phyloP scores from a whole-genome alignment of 2,329 filamentous ascomycete genomes.

The Apiospora saccharicola region DNA sequence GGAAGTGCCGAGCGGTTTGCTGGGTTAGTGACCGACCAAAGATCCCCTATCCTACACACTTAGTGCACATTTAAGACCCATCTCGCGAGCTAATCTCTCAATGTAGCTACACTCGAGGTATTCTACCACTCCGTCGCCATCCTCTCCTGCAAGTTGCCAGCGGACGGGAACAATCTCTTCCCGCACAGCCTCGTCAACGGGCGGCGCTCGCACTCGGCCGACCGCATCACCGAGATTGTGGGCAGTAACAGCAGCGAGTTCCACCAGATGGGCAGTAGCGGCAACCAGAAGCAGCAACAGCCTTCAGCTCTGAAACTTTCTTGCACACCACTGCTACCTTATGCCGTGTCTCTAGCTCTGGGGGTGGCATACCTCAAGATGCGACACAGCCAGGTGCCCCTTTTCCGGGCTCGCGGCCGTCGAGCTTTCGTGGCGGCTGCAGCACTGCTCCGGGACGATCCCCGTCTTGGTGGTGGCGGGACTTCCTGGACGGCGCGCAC shows the following conservation, averaged over 20 bases:
- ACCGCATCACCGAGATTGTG: conserved; percentile 64
- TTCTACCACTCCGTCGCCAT: conserved; percentile 72
- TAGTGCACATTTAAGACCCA: background rate
- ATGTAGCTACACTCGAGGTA: conserved; percentile 65
- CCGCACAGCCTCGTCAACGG: conserved; percentile 60
- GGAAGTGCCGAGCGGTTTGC: conserved; percentile 55
- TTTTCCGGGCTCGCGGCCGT: conserved; percentile 64
- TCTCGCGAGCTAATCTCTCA: conserved; percentile 32
- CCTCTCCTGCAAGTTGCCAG: conserved; percentile 63
- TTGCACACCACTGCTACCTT: conserved; percentile 66
- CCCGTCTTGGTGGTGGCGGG: conserved; percentile 49
- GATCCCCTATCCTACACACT: background rate
- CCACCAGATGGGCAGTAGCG: background rate
- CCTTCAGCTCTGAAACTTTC: conserved; percentile 47
- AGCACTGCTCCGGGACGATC: conserved; percentile 53
- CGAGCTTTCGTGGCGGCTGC: conserved; percentile 63
- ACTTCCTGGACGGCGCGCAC: conserved; percentile 66
- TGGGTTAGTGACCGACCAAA: conserved; percentile 49
- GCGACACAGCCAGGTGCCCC: conserved; percentile 65
- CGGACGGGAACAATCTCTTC: conserved; percentile 49
- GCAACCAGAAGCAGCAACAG: background rate
- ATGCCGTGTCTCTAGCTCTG: conserved; percentile 66
- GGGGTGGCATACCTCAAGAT: conserved; percentile 71
- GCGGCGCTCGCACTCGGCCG: conserved; percentile 63
- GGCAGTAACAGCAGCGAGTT: conserved; percentile 51